Conservation (phyloP, 164 flowering plant genomes). For the Sedum album region DNA sequence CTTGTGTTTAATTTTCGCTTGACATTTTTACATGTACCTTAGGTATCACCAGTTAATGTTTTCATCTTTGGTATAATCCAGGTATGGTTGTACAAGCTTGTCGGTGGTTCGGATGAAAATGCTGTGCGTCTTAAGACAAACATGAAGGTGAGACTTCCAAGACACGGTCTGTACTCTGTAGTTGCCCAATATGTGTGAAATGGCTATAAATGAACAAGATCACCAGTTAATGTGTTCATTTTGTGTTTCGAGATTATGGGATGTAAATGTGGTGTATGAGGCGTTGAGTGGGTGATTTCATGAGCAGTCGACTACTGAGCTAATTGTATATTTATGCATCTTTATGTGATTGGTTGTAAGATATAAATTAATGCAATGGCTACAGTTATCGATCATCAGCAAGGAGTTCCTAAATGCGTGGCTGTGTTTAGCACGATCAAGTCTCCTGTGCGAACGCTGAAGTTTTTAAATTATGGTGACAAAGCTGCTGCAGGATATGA, state of each 20-base stretch:
- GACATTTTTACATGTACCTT: background rate
- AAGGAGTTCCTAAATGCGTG: constrained; percentile 35
- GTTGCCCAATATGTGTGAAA: background rate
- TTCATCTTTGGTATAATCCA: constrained; percentile 22
- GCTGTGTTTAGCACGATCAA: constrained; percentile 47
- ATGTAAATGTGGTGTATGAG: background rate
- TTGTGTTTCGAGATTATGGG: background rate
- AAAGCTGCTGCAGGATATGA: constrained; percentile 73
- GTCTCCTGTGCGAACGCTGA: constrained; percentile 50
- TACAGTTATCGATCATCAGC: constrained; percentile 41
- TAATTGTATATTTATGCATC: background rate
- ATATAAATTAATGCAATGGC: background rate
- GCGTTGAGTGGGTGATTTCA: background rate
- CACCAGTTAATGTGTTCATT: background rate
- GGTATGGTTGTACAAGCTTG: constrained; percentile 51
- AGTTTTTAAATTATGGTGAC: constrained; percentile 39
- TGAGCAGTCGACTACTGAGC: background rate
- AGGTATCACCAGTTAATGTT: background rate
- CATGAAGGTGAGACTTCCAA: constrained; percentile 26
- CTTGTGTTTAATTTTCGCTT: background rate
- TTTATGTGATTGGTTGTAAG: background rate
- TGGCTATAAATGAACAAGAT: background rate
- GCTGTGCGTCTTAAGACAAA: constrained; percentile 34
- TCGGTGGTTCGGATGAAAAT: constrained; percentile 27
- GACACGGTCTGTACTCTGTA: background rate